phyloP scores from a whole-genome alignment of 345 rosid species.

The Bruguiera gymnorhiza region DNA sequence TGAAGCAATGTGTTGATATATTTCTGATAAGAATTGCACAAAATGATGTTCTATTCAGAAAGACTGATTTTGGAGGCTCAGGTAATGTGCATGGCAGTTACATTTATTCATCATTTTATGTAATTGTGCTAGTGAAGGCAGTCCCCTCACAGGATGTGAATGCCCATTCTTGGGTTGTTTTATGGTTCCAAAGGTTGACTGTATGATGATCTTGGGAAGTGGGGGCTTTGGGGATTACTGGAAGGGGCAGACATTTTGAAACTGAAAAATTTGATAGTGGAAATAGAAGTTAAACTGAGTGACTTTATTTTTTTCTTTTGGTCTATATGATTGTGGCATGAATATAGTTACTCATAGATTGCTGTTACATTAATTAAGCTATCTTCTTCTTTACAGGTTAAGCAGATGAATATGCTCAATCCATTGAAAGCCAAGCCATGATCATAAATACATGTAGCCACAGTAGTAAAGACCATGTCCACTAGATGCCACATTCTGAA shows the following conservation, averaged over 20 bases:
- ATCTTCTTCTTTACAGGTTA: neutral
- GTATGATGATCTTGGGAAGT: neutral
- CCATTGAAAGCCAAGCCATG: neutral
- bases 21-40: neutral
- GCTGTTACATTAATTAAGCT: neutral
- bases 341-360: neutral
- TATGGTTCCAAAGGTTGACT: neutral
- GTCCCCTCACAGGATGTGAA: slow-evolving; percentile 2
- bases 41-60: neutral
- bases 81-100: slow-evolving; percentile 6
- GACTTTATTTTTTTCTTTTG: too few species aligned
- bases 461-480: neutral
- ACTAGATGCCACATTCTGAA: neutral
- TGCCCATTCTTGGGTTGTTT: neutral
- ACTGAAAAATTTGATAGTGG: neutral
- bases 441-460: neutral
- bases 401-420: neutral
- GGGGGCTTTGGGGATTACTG: too few species aligned
- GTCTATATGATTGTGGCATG: too few species aligned
- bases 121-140: neutral
- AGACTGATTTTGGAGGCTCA: slow-evolving; percentile 3
- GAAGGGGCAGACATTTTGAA: neutral
- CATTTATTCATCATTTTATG: slow-evolving; percentile 8
- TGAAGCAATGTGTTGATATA: slow-evolving; percentile 28
- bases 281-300: neutral